These are phyloP conservation scores for Phylloporus scabripes DNA, from an alignment of 768 basidiomycete species.

Conservation along the genomic window DNA sequence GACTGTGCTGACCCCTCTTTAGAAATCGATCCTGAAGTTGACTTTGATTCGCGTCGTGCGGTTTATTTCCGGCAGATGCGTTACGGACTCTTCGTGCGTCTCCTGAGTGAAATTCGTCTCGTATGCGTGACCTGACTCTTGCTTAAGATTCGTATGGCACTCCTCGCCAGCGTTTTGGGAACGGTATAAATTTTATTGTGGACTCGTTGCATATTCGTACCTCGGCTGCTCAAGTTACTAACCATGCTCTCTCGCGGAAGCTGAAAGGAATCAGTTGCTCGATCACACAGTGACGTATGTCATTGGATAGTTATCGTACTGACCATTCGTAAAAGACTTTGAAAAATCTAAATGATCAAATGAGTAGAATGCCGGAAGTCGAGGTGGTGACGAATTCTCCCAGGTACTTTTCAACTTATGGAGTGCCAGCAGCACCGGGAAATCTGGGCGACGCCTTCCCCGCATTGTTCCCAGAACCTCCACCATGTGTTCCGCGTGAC, in stretches of 20 bases:
- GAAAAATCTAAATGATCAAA: neutral
- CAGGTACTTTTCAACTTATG: too few species aligned
- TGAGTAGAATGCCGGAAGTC: neutral
- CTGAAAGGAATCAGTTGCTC: neutral
- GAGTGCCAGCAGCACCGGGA: too few species aligned
- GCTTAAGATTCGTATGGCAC: conserved; percentile 70
- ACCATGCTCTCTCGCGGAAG: neutral
- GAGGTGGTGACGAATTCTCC: neutral
- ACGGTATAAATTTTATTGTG: conserved; percentile 6
- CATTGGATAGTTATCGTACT: neutral
- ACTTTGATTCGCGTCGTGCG: conserved; percentile 89
- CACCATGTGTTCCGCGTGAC: too few species aligned
- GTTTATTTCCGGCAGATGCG: conserved; percentile 99
- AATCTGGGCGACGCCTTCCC: neutral
- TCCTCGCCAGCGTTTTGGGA: conserved; percentile 64
- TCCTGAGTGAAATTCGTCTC: neutral
- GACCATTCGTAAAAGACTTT: neutral
- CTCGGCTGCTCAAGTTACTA: neutral
- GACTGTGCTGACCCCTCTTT: conserved; percentile 9
- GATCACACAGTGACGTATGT: neutral
- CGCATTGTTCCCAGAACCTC: too few species aligned
- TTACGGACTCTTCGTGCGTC: conserved; percentile 90
- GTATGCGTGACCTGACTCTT: neutral
- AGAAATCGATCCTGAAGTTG: conserved; percentile 99
- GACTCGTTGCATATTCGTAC: neutral